Evolutionary conservation across 805 yeast species (phyloP).

Genomic region (Nakazawaea peltata): DNA sequence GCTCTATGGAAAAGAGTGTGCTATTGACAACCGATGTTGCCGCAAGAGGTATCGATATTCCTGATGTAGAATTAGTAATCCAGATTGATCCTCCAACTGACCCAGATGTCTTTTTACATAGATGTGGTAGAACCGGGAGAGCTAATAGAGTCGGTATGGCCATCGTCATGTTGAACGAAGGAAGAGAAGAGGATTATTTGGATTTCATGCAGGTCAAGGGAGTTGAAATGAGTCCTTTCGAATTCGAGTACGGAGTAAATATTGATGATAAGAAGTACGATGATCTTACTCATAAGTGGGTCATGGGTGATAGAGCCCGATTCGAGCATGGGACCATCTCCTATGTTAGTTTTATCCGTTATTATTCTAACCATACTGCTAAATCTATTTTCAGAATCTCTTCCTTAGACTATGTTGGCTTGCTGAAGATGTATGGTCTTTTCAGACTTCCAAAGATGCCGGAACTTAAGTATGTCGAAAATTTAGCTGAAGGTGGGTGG

Average conservation of each 20-base stretch:
- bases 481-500: conserved; percentile 71
- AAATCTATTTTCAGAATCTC: conserved; percentile 77
- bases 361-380: conserved; percentile 84
- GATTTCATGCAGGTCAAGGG: conserved; percentile 72
- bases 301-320: conserved; percentile 65
- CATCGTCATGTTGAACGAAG: conserved; percentile 60
- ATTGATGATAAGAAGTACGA: conserved; percentile 20
- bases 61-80: conserved; percentile 89
- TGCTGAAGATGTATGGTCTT: conserved; percentile 74
- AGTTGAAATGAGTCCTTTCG: conserved; percentile 35
- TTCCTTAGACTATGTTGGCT: conserved; percentile 59
- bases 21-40: conserved; percentile 97
- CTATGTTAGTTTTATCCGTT: conserved; percentile 75
- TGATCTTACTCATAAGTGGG: conserved; percentile 37
- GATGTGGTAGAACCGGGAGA: conserved; percentile 94
- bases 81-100: conserved; percentile 94
- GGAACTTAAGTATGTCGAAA: conserved; percentile 51
- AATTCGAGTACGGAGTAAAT: conserved; percentile 18
- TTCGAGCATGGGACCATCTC: conserved; percentile 78
- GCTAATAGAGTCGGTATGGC: conserved; percentile 84
- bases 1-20: conserved; percentile 43
- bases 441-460: conserved; percentile 92
- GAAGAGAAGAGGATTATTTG: conserved; percentile 75
- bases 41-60: conserved; percentile 92
- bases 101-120: conserved; percentile 83